These are phyloP conservation scores for Alternaria arbusti DNA, from an alignment of 2,329 filamentous ascomycete genomes.

Conservation along the genomic window DNA sequence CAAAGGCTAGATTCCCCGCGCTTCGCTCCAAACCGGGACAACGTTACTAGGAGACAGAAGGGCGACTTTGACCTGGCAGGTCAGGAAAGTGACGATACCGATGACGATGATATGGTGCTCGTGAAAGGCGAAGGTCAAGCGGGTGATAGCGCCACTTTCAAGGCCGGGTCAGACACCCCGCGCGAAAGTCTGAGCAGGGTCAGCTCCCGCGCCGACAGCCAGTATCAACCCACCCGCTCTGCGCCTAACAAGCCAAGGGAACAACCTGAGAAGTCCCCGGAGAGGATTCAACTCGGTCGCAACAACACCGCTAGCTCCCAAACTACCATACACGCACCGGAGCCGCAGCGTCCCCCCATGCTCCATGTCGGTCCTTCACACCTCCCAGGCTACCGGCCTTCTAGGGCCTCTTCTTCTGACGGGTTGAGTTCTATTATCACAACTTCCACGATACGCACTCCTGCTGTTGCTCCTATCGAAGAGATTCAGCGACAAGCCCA, in stretches of 20 bases:
- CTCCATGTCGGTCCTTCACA: conserved; percentile 55
- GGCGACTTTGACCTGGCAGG: conserved; percentile 33
- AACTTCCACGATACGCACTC: conserved; percentile 40
- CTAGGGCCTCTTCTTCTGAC: conserved; percentile 55
- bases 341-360: conserved; percentile 49
- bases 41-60: conserved; percentile 24
- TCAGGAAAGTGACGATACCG: conserved; percentile 42
- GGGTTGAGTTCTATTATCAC: conserved; percentile 49
- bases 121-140: conserved; percentile 32
- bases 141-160: conserved; percentile 29
- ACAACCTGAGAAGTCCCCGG: conserved; percentile 30
- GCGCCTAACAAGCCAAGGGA: conserved; percentile 27
- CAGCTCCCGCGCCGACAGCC: conserved; percentile 32
- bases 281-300: conserved; percentile 28
- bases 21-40: conserved; percentile 27
- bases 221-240: conserved; percentile 30
- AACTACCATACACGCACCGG: conserved; percentile 32
- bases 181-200: conserved; percentile 29
- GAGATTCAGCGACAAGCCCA: conserved; percentile 34
- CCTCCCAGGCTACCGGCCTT: conserved; percentile 56
- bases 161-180: conserved; percentile 27
- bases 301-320: conserved; percentile 24
- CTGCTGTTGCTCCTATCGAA: conserved; percentile 39
- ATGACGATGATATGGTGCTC: conserved; percentile 40
- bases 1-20: conserved; percentile 24